phyloP scores from a whole-genome alignment of 1,284 basidiomycete genomes.

The Apiotrichum laibachii region DNA sequence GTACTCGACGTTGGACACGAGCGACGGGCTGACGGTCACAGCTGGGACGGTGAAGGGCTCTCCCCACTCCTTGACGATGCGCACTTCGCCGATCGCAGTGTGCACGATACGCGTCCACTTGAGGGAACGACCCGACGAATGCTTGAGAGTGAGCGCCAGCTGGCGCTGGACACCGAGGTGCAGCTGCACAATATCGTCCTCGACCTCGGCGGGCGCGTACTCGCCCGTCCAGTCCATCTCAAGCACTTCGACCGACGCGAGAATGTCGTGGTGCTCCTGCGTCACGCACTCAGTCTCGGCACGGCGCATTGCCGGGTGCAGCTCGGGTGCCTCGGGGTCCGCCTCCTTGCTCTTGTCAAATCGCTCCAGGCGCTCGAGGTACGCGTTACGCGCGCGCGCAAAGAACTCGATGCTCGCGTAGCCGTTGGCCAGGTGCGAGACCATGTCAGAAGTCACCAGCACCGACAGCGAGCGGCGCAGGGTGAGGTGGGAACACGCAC shows the following conservation, averaged over 20 bases:
- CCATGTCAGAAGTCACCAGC: conserved; percentile 67
- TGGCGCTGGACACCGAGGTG: conserved; percentile 92
- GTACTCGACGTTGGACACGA: conserved; percentile 66
- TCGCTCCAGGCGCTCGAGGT: conserved; percentile 79
- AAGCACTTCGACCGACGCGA: conserved; percentile 78
- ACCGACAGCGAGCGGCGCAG: conserved; percentile 78
- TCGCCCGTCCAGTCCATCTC: conserved; percentile 82
- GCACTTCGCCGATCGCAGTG: conserved; percentile 59
- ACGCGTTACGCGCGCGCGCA: conserved; percentile 71
- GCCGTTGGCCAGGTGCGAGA: conserved; percentile 67
- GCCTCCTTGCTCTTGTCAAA: conserved; percentile 44
- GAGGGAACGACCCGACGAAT: conserved; percentile 83
- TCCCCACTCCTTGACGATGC: conserved; percentile 76
- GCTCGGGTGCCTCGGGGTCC: not conserved
- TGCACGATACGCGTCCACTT: conserved; percentile 70
- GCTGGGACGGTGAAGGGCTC: conserved; percentile 71
- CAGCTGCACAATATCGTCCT: conserved; percentile 80
- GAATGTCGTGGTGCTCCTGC: conserved; percentile 83
- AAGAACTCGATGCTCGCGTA: conserved; percentile 87
- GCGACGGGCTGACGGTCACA: conserved; percentile 64
- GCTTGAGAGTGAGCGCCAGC: conserved; percentile 70
- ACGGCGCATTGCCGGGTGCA: conserved; percentile 69
- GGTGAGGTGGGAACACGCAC: conserved; percentile 70
- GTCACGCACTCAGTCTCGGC: conserved; percentile 90
- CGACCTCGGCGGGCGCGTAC: conserved; percentile 78